phyloP scores from a whole-genome alignment of 371 early-diverging fungal genomes.

The Funneliformis caledonium region DNA sequence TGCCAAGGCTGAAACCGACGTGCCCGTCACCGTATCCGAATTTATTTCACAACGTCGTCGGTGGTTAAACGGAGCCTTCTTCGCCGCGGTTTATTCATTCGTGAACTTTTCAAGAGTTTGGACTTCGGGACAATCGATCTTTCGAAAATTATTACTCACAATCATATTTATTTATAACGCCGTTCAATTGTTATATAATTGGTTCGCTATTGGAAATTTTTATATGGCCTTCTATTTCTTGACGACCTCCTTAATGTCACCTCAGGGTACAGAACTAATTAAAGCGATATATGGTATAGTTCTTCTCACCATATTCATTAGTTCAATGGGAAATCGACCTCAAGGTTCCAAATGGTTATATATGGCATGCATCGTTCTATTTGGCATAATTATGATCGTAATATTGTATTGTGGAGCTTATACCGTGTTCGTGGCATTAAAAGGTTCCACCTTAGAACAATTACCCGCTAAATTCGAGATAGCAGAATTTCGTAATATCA shows the following conservation, averaged over 20 bases:
- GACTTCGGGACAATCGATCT: conserved; percentile 60
- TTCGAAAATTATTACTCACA: background rate
- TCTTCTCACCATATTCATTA: conserved; percentile 70
- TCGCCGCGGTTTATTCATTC: conserved; percentile 67
- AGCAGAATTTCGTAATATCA: conserved; percentile 55
- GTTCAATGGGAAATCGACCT: conserved; percentile 76
- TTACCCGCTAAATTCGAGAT: conserved; percentile 42
- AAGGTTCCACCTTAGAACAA: background rate
- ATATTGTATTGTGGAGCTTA: conserved; percentile 48
- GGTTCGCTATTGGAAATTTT: conserved; percentile 81
- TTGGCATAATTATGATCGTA: background rate
- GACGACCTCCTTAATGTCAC: conserved; percentile 49
- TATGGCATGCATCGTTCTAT: conserved; percentile 56
- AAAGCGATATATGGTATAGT: conserved; percentile 53
- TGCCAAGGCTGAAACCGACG: conserved; percentile 44
- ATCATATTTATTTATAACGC: conserved; percentile 74
- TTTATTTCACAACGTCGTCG: conserved; percentile 88
- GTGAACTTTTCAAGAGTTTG: conserved; percentile 61
- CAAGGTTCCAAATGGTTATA: conserved; percentile 67
- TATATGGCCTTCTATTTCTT: conserved; percentile 89
- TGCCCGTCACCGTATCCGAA: conserved; percentile 78
- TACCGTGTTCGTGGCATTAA: conserved; percentile 53
- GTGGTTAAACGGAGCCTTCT: conserved; percentile 90
- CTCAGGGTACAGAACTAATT: conserved; percentile 47
- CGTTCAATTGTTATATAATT: conserved; percentile 72